Base-by-base conservation (phyloP, 1,284 basidiomycete species). In the Tremellales sp. region DNA sequence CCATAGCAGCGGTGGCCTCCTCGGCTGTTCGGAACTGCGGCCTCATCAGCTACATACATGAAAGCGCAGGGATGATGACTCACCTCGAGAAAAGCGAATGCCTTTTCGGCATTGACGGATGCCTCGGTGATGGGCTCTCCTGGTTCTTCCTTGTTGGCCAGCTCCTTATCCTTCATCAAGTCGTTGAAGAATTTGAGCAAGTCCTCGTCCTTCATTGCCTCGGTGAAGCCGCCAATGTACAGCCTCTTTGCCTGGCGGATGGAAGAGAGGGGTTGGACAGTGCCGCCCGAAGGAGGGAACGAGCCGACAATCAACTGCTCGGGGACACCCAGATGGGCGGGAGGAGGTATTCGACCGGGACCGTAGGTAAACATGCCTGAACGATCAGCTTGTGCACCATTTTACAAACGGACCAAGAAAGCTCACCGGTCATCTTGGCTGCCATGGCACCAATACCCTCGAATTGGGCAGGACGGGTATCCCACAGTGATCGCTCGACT, bases 81-180 rank as follows among this genome's bases (percentile, higher is more conserved):
- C 67, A 91, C 91, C 79, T 97, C 92, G 48, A 96, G 85, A 68
- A 96, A 97, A 0, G 94, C 96, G 67, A 96, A 97, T 61, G 89
- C 90, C 80, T 97, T 97, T 73, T 97, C 96, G 62, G 90, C 89
- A 70, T 97, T 97, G 76, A 96, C 87, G 66, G 96, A 89, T 1
- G 94, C 91, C 10, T 85, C 85, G 22, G 93, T 80, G 33, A 97
- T 89, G 11, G 94, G 89, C 57, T 93, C 91, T 29, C 88, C 90
- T 13, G 84, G 81, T n/a, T 80, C 81, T 22, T 84, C 84, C 2
- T n/a, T 84, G 33, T 36, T 36, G 85, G 86, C 85, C 53, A 92
- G 84, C 51, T 82, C 82, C 80, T 89, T 87, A 73, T 97, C 90
- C 42, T 81, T 82, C 92, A 98, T 97, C 76, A 94, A 89, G 50